These are phyloP conservation scores for Neonectria ditissima DNA, from an alignment of 2,329 filamentous ascomycete species.

Conservation along the genomic window DNA sequence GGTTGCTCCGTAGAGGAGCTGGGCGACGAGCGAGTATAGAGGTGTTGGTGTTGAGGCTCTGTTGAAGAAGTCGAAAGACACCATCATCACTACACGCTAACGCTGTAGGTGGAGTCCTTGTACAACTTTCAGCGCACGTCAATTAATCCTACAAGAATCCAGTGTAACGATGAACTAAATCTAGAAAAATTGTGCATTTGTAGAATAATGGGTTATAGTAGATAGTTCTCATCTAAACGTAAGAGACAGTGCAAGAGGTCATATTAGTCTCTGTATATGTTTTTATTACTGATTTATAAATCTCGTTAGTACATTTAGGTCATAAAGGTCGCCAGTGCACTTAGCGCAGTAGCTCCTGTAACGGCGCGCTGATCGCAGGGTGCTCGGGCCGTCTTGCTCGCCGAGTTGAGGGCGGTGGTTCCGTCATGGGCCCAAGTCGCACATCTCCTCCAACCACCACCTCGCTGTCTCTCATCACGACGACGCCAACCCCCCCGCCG, in stretches of 20 bases:
- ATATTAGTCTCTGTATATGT: too few relatives aligned
- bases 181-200: too few relatives aligned
- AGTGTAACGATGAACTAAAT: too few relatives aligned
- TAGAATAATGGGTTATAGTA: too few relatives aligned
- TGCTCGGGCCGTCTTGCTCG: conserved; percentile 44
- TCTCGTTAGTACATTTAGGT: too few relatives aligned
- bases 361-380: neutral
- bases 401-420: conserved; percentile 42
- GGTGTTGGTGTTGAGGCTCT: conserved; percentile 16
- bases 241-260: too few relatives aligned
- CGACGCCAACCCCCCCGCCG: conserved; percentile 1
- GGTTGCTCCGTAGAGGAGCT: conserved; percentile 5
- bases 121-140: too few relatives aligned
- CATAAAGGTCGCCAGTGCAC: too few relatives aligned
- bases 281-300: too few relatives aligned
- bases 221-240: too few relatives aligned
- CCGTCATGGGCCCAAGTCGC: conserved; percentile 38
- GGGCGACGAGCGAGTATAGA: neutral
- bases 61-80: neutral
- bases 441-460: conserved; percentile 5
- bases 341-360: neutral
- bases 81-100: conserved; percentile 1
- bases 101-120: neutral
- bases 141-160: too few relatives aligned
- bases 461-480: neutral